These are phyloP conservation scores for Dalbergia cochinchinensis DNA, from an alignment of 306 rosid species.

Conservation along the genomic window DNA sequence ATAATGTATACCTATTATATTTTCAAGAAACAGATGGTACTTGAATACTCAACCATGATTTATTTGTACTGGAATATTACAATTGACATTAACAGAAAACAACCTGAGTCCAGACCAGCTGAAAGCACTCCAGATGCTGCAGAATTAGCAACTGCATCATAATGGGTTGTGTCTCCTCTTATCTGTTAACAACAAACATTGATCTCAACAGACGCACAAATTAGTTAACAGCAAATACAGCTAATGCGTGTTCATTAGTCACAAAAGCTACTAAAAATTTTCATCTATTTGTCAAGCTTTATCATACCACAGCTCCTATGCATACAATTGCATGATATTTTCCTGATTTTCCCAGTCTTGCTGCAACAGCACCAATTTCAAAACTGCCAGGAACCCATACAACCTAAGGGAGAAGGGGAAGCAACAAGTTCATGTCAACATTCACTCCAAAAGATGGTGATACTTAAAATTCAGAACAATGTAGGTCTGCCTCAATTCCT, in stretches of 20 bases:
- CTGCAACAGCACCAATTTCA: slow-evolving; percentile 85
- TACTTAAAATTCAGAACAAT: slow-evolving; percentile 22
- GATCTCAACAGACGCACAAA: slow-evolving; percentile 36
- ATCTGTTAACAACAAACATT: slow-evolving; percentile 56
- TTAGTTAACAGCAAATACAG: slow-evolving; percentile 28
- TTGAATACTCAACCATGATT: slow-evolving; percentile 14
- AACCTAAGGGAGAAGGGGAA: slow-evolving; percentile 62
- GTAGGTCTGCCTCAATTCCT: slow-evolving; percentile 27
- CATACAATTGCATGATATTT: slow-evolving; percentile 85
- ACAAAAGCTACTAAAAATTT: background rate
- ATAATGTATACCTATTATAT: slow-evolving; percentile 16
- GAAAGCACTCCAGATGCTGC: slow-evolving; percentile 97
- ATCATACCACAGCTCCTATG: slow-evolving; percentile 95
- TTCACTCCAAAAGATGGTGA: slow-evolving; percentile 28
- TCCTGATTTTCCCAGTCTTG: slow-evolving; percentile 75
- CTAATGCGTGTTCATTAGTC: slow-evolving; percentile 13
- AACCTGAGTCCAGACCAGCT: slow-evolving; percentile 85
- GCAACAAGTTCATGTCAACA: slow-evolving; percentile 40
- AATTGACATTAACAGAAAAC: slow-evolving; percentile 26
- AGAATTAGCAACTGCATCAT: slow-evolving; percentile 92
- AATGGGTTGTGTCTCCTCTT: slow-evolving; percentile 95
- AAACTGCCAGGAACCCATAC: slow-evolving; percentile 99
- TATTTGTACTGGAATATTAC: slow-evolving; percentile 7
- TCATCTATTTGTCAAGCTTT: slow-evolving; percentile 17
- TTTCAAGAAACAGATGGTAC: slow-evolving; percentile 27